Base-by-base conservation (phyloP, 1,139 yeast genomes). In the Kurtzmaniella quercitrusa region DNA sequence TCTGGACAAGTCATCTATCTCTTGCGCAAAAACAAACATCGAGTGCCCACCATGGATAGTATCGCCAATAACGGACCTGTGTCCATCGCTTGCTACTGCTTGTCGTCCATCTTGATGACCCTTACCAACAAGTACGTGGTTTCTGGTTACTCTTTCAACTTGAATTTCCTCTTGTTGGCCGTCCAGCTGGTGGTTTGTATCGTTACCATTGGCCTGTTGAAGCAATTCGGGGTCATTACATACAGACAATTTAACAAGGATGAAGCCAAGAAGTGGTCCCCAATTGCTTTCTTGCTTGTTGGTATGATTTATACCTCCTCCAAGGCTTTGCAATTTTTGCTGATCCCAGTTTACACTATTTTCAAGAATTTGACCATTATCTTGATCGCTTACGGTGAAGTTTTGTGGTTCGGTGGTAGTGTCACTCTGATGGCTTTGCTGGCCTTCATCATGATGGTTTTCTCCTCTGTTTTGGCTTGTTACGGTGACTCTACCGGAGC, bases 331-430 rank as follows among this genome's bases (percentile, higher is more conserved):
- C 95, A 88, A 67, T 88, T 69, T 69, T 80, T 93, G 61, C 76
- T 93, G 42, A 93, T 93, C 48, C 98, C 98, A 42, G 95, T 93
- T 45, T 93, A 89, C 75, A 94, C 98, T 53, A 93, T 93, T 57
- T 93, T 94, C 82, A 93, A 94, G 76, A 93, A 93, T 70, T 81
- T 94, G 67, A 93, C 98, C 49, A 93, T 93, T 60, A 93, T 93
- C 55, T 74, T 93, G 62, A 93, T 93, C 65, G 98, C 98, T 38
- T 93, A 93, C 63, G 98, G 98, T 70, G 98, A 93, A 71, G 98
- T 91, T 38, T 58, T 94, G 51, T 93, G 97, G 95, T 93, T 93
- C 59, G 96, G 97, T 48, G 97, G 98, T 51, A 71, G 76, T 48
- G 97, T 93, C 56, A 83, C 96, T 43, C 68, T 93, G 38, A 84